Evolutionary conservation across 192 early-diverging fungal species (phyloP), one percentile per base, ranked within the genome.

Genomic region (Chytriomyces sp.): DNA sequence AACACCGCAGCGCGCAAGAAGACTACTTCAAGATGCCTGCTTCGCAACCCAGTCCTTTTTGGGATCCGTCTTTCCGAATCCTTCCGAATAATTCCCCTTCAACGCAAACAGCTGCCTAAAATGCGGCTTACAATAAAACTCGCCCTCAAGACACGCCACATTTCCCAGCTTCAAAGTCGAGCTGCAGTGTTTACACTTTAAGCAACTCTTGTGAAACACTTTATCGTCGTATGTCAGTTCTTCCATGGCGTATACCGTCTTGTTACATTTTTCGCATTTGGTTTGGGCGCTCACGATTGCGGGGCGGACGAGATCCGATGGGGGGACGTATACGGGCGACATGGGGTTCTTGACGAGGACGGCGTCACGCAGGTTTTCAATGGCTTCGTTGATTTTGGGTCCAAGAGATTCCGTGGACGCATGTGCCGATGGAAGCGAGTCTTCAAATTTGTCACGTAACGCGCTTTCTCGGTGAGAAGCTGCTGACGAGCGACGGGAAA

Each of bases 31-130:
- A 18, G 23, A 23, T n/a, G 11, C 18, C 35, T 64, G 63, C 16
- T 23, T 23, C 24, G 20, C 24, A 8, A 24, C 53, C 84, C 84
- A 86, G 45, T 77, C 60, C 63, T 81, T 82, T 72, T 86, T 85
- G 64, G 82, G 86, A 44, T 81, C 77, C 72, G 83, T 84, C 65
- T 71, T 28, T 35, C 83, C 82, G 76, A 89, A 89, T 6, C 88
- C 88, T 61, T 89, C 88, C 61, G 72, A 65, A 80, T 89, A 89
- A 76, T 89, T 89, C 8, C 88, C 88, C 73, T 89, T 89, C 8
- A 87, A 69, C 49, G 79, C 80, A 74, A 89, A 89, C 61, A 89
- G 81, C 72, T 89, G 88, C 61, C 83, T 83, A 62, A 86, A 88
- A 68, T 85, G 84, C 0, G 84, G 83, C 69, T 85, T 85, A 75